Base-by-base conservation (phyloP, 2,329 filamentous ascomycete species). In the Claviceps sorghi region DNA sequence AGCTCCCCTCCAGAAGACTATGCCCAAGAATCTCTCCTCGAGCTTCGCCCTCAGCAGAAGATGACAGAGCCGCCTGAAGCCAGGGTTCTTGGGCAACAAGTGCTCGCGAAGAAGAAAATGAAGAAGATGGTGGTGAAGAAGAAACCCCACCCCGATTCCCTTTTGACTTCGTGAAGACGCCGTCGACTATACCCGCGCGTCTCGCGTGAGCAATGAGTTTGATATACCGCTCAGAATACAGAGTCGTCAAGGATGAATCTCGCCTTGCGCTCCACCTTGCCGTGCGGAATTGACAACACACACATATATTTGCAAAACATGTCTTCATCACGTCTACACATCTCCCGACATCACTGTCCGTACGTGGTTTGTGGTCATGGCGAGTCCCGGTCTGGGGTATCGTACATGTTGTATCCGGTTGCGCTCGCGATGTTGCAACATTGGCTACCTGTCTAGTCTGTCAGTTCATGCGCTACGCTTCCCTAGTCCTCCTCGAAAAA, bases 261-360 rank as follows among this genome's bases (percentile, higher is more conserved):
- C 79, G 78, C 80, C 80, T 84, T 84, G 80, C 78, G 79, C 80
- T 84, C 80, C 80, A 84, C 80, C 80, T 79, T 75, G 79, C 79
- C 79, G 78, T 80, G 80, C 80, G 80, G 78, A 78, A 62, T 19
- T 17, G 51, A 26, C 26, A 32, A 6, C 17, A 30, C 22, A 41
- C 17, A n/a, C 8, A 8, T 38, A 15, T 36, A 5, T 36, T 17
- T 15, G 34, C 34, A 29, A 51, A 36, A 21, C 43, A 32, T 49
- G 22, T 19, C 29, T 43, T 26, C n/a, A 43, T 45, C 41, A 51
- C 49, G 42, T 43, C 17, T 34, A 26, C 7, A 32, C 1, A 10
- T 44, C 30, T 32, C 19, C n/a, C 29, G 11, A 47, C 30, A 36
- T 47, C 30, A 34, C 22, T 44, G 42, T 44, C 42, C 13, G 21